Evolutionary conservation across 768 basidiomycete genomes (phyloP), one percentile per base, ranked within the genome.

Genomic region (Daedalea quercina): DNA sequence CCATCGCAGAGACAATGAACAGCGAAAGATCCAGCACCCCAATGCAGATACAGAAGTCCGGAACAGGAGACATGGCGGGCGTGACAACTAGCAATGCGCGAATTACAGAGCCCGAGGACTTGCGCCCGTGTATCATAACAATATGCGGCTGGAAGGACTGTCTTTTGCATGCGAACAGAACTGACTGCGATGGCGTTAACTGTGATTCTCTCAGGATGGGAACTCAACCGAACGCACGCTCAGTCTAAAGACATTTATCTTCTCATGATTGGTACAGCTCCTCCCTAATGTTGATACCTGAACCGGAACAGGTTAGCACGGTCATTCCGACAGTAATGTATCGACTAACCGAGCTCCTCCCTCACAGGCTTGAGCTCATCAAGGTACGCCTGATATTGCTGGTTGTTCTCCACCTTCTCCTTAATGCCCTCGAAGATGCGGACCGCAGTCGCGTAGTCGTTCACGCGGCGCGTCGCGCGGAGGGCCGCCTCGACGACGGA

Each of bases 401-500:
- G 74, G 75, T 89, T 88, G 76, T 94, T 98, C 78, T 99, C 96
- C 44, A 96, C 94, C 78, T 99, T 98, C 73, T 94, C 93, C 75
- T 81, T 86, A 63, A 99, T 70, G 55, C 95, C 96, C 78, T 98
- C 95, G 64, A 97, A 91, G 61, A 98, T 80, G 56, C 96, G 79
- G 54, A 99, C 93, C 40, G 95, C 94, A 37, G 96, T 99, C 41
- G 95, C 86, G 70, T 90, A 98, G 79, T 97, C 94, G 72, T 99
- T 87, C 56, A 96, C 92, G 59, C 94, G 82, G 59, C 96, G 78
- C 20, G 90, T 82, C 52, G 94, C 93, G 50, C 84, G 82, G 56
- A 94, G 74, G 24, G 92, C 92, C 57, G 90, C 88, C 73, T 94
- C 91, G 51, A 94, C 73, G 62, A 95, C 90, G 51, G 76, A 68